Conservation (phyloP, 768 basidiomycete genomes). For the Auricularia auricula-judae region DNA sequence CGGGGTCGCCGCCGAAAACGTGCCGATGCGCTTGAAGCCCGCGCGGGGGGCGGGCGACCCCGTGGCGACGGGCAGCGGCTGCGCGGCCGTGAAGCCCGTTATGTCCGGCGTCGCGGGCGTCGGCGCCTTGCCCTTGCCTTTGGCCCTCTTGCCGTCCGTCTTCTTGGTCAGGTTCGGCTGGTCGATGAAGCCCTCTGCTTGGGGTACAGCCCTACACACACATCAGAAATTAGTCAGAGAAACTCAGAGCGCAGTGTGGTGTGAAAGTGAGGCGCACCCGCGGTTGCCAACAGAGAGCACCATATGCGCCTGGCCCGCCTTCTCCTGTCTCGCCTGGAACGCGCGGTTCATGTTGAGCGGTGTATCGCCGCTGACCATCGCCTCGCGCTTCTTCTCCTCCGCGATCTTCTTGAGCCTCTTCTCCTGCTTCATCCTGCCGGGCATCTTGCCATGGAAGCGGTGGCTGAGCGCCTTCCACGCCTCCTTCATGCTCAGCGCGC, state of each 20-base stretch:
- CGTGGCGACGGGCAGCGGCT: slow-evolving; percentile 58
- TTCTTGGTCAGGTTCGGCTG: slow-evolving; percentile 74
- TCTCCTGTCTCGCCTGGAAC: slow-evolving; percentile 88
- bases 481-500: slow-evolving; percentile 82
- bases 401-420: slow-evolving; percentile 93
- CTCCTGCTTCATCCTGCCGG: slow-evolving; percentile 94
- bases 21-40: not conserved
- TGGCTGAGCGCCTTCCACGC: slow-evolving; percentile 98
- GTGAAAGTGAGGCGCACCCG: slow-evolving; percentile 45
- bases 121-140: slow-evolving; percentile 38
- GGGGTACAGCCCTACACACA: slow-evolving; percentile 65
- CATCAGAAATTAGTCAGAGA: slow-evolving; percentile 8
- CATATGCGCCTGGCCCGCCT: slow-evolving; percentile 93
- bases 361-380: slow-evolving; percentile 93
- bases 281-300: slow-evolving; percentile 88
- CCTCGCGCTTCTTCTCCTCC: slow-evolving; percentile 90
- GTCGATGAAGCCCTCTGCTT: slow-evolving; percentile 70
- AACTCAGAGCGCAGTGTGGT: not conserved
- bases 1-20: not conserved
- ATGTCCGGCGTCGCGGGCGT: slow-evolving; percentile 23
- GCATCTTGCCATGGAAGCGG: slow-evolving; percentile 96
- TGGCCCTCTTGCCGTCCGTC: slow-evolving; percentile 71
- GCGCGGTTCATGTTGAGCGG: slow-evolving; percentile 91
- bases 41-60: slow-evolving; percentile 33
- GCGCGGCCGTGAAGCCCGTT: slow-evolving; percentile 63